These are phyloP conservation scores for Solanum etuberosum DNA, from an alignment of 257 asterid genomes.

Conservation along the genomic window DNA sequence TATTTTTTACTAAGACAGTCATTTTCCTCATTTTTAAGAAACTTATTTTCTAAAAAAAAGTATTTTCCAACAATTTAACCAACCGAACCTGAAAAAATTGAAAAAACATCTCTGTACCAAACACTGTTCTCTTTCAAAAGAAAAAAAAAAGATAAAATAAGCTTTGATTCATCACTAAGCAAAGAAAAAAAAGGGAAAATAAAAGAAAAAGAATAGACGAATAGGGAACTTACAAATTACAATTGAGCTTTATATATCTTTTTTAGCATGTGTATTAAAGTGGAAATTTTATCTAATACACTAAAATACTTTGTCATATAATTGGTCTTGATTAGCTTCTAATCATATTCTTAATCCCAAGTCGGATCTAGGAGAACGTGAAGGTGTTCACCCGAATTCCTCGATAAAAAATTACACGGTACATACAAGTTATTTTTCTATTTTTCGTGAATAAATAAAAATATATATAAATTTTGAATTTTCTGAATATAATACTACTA, in stretches of 20 bases:
- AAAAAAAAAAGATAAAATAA: neutral
- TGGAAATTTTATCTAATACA: neutral
- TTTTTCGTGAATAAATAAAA: too few relatives aligned
- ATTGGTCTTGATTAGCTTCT: neutral
- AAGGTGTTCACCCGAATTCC: neutral
- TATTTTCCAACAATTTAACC: neutral
- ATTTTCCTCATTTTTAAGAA: neutral
- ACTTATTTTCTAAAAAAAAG: neutral
- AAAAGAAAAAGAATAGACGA: neutral
- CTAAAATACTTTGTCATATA: neutral
- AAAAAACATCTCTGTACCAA: neutral
- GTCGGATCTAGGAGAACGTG: neutral
- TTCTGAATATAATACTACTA: too few relatives aligned
- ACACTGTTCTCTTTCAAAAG: neutral
- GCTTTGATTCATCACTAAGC: neutral
- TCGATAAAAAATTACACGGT: too few relatives aligned
- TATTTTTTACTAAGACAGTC: neutral
- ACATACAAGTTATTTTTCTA: too few relatives aligned
- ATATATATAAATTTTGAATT: too few relatives aligned
- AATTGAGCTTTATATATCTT: neutral
- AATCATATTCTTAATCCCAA: neutral
- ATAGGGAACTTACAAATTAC: neutral
- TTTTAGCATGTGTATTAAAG: neutral
- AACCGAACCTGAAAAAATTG: neutral
- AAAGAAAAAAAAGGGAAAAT: neutral